Percentiles rank a stretch among this genome's conserved stretches.
Conservation (phyloP, 148 eudicot genomes). For the Gaultheria prostrata region DNA sequence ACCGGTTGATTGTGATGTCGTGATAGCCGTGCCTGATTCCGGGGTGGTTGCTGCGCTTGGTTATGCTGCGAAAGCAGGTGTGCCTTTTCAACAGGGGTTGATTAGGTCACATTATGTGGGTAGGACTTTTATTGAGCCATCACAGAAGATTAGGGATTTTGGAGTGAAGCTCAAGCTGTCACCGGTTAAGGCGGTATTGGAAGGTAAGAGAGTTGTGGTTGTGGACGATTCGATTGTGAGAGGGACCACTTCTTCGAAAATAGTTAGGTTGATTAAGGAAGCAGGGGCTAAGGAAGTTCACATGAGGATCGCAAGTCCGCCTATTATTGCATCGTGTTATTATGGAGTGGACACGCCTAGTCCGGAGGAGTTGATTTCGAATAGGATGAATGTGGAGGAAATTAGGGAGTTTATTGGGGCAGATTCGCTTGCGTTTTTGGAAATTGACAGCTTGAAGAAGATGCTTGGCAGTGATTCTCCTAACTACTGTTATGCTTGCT, state of each 20-base stretch:
- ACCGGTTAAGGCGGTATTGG: conserved; percentile 54
- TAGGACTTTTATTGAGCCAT: conserved; percentile 80
- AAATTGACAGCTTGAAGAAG: conserved; percentile 55
- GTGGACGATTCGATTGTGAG: conserved; percentile 92
- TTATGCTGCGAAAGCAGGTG: conserved; percentile 64
- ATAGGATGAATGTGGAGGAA: conserved; percentile 66
- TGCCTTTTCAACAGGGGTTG: conserved; percentile 73
- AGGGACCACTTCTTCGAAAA: conserved; percentile 83
- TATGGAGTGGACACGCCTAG: conserved; percentile 94
- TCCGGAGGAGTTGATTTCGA: conserved; percentile 77
- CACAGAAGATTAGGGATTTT: conserved; percentile 80
- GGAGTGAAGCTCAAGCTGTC: conserved; percentile 76
- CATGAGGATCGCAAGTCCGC: conserved; percentile 84
- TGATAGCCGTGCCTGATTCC: conserved; percentile 90
- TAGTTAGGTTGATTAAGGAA: conserved; percentile 75
- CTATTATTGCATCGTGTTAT: conserved; percentile 69
- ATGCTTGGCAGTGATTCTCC: conserved; percentile 50
- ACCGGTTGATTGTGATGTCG: conserved; percentile 88
- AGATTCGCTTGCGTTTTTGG: conserved; percentile 77
- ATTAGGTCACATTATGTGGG: conserved; percentile 88
- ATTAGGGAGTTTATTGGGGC: conserved; percentile 52
- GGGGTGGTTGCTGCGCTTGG: conserved; percentile 94
- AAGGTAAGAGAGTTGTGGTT: conserved; percentile 88
- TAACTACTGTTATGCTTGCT: conserved; percentile 80
- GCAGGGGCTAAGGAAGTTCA: conserved; percentile 71